A percentile compares a stretch with the other conserved stretches of the same genome.
These are phyloP conservation scores for Sporothrix brasiliensis DNA, from an alignment of 2,329 filamentous ascomycete species.

Conservation along the genomic window DNA sequence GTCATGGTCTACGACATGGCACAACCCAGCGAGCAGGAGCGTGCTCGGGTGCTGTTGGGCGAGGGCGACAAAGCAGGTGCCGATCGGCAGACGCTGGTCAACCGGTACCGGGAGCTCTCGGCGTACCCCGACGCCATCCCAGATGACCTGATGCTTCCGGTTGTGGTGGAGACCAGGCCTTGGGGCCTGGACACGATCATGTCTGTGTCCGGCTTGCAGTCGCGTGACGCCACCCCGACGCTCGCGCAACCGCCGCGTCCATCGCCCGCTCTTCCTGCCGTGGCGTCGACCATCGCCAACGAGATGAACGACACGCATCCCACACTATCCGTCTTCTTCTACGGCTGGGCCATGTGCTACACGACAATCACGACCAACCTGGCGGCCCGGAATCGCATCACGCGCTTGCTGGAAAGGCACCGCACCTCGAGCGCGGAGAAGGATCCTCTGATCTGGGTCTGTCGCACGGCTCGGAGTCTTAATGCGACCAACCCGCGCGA, in stretches of 20 bases:
- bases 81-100: slow-evolving; percentile 37
- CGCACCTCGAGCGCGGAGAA: slow-evolving; percentile 30
- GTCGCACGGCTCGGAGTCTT: slow-evolving; percentile 32
- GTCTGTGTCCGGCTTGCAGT: slow-evolving; percentile 44
- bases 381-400: slow-evolving; percentile 65
- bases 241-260: neutral
- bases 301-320: slow-evolving; percentile 45
- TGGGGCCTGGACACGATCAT: slow-evolving; percentile 45
- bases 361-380: slow-evolving; percentile 74
- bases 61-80: neutral
- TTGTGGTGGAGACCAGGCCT: slow-evolving; percentile 57
- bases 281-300: slow-evolving; percentile 43
- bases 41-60: slow-evolving; percentile 58
- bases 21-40: slow-evolving; percentile 60
- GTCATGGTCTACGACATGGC: slow-evolving; percentile 67
- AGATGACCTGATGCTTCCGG: slow-evolving; percentile 55
- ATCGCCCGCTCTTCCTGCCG: slow-evolving; percentile 52
- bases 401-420: slow-evolving; percentile 32
- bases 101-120: slow-evolving; percentile 45
- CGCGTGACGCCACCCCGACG: neutral
- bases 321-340: slow-evolving; percentile 70
- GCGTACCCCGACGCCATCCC: slow-evolving; percentile 44
- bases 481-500: slow-evolving; percentile 33
- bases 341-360: slow-evolving; percentile 65
- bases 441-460: slow-evolving; percentile 34